Percentiles rank a stretch among this genome's conserved stretches.
Conservation (phyloP, 2,329 filamentous ascomycete genomes). For the Chaetoscypha palmicola region DNA sequence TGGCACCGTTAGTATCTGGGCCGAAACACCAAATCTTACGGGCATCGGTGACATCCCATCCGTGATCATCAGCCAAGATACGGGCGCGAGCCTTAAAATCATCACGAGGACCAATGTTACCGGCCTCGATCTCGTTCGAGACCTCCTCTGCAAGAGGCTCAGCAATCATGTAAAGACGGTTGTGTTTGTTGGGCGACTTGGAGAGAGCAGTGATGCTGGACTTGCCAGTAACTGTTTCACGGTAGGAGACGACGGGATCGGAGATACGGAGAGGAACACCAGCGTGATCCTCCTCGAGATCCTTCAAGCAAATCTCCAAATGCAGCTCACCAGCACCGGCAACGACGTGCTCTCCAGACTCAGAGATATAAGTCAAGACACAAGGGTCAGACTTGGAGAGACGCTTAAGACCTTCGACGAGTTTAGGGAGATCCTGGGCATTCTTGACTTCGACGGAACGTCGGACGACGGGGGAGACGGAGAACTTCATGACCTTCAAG, state of each 20-base stretch:
- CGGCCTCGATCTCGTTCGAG: slow-evolving; percentile 77
- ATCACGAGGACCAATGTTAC: slow-evolving; percentile 91
- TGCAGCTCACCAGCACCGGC: slow-evolving; percentile 99
- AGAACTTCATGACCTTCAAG: slow-evolving; percentile 99
- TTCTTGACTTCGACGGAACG: slow-evolving; percentile 99
- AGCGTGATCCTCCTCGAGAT: slow-evolving; percentile 98
- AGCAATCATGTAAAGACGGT: slow-evolving; percentile 96
- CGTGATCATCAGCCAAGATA: slow-evolving; percentile 90
- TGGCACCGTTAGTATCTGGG: slow-evolving; percentile 94
- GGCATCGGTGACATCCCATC: slow-evolving; percentile 99
- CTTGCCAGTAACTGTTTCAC: slow-evolving; percentile 80
- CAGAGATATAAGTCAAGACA: slow-evolving; percentile 81
- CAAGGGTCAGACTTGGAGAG: slow-evolving; percentile 99
- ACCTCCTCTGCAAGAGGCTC: slow-evolving; percentile 90
- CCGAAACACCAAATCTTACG: slow-evolving; percentile 99
- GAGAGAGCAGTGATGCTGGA: slow-evolving; percentile 96
- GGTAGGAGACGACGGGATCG: slow-evolving; percentile 97
- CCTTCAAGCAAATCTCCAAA: slow-evolving; percentile 99
- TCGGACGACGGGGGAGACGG: slow-evolving; percentile 96
- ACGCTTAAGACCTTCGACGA: slow-evolving; percentile 99
- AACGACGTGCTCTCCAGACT: slow-evolving; percentile 97
- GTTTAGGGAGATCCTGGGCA: slow-evolving; percentile 98
- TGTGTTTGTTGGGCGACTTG: slow-evolving; percentile 99
- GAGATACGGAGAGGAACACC: slow-evolving; percentile 97
- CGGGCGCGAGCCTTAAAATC: slow-evolving; percentile 99